phyloP scores from a whole-genome alignment of 2,329 filamentous ascomycete genomes.

The Endoconidiophora polonica region DNA sequence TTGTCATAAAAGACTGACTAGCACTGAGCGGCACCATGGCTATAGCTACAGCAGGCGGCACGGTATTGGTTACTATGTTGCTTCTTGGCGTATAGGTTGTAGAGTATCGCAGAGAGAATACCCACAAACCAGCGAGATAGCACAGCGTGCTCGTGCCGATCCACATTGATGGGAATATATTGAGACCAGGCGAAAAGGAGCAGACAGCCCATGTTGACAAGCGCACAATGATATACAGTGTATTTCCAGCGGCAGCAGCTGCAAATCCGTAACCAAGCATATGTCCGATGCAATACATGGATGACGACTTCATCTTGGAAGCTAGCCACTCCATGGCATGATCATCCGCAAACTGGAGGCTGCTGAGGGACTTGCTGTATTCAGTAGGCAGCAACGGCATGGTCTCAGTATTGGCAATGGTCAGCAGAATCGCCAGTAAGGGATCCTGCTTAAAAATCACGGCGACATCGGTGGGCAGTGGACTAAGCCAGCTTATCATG shows the following conservation, averaged over 20 bases:
- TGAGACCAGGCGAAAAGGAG: slow-evolving; percentile 2
- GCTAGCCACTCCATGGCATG: not conserved
- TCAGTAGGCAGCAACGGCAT: not conserved
- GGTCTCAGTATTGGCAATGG: slow-evolving; percentile 2
- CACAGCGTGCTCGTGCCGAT: not conserved
- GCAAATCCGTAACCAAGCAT: not conserved
- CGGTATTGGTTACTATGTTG: not conserved
- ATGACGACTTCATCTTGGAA: not conserved
- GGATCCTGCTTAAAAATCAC: not conserved
- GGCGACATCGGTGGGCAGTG: not conserved
- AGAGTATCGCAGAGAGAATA: not conserved
- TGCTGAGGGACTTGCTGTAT: not conserved
- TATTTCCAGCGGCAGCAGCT: not conserved
- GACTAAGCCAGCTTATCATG: slow-evolving; percentile 1
- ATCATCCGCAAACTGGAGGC: not conserved
- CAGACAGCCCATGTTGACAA: slow-evolving; percentile 2
- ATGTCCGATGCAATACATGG: not conserved
- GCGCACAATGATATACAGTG: not conserved
- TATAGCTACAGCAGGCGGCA: not conserved
- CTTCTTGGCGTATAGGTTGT: not conserved
- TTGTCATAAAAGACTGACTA: too few species aligned
- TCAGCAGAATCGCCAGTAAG: not conserved
- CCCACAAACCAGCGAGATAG: not conserved
- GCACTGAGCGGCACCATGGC: too few species aligned
- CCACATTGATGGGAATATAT: slow-evolving; percentile 1